A percentile compares a stretch with the other conserved stretches of the same genome.
phyloP scores from a whole-genome alignment of 176 grass and related monocot species.

The Phoenix dactylifera region DNA sequence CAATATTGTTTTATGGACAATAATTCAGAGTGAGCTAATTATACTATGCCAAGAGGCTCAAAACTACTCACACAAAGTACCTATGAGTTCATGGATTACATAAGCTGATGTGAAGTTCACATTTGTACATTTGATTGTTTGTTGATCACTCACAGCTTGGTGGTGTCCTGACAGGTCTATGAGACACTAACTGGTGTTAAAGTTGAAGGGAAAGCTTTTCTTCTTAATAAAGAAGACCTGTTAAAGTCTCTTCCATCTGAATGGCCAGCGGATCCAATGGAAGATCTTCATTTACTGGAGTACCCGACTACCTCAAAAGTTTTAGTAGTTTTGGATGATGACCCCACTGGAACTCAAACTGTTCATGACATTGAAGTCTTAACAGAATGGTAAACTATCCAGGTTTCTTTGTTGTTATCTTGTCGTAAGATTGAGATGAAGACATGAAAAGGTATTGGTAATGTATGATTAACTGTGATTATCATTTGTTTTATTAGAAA shows the following conservation, averaged over 20 bases:
- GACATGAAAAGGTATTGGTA: too few relatives aligned
- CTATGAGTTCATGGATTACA: too few relatives aligned
- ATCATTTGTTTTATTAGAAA: too few relatives aligned
- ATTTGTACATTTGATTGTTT: too few relatives aligned
- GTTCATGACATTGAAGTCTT: constrained; percentile 96
- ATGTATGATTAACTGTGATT: too few relatives aligned
- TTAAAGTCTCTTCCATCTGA: constrained; percentile 70
- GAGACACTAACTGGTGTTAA: constrained; percentile 87
- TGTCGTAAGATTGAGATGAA: too few relatives aligned
- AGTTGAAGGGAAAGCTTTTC: constrained; percentile 63
- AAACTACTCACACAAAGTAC: too few relatives aligned
- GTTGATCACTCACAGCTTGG: too few relatives aligned
- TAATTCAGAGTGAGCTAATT: too few relatives aligned
- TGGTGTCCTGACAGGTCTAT: constrained; percentile 50
- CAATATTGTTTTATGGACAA: too few relatives aligned
- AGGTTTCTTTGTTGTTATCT: not conserved
- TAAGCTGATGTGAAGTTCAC: too few relatives aligned
- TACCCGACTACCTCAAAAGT: constrained; percentile 53
- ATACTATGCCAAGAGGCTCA: too few relatives aligned
- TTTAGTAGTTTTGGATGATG: constrained; percentile 90
- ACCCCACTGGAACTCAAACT: constrained; percentile 96
- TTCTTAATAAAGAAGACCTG: constrained; percentile 59
- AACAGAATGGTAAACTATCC: constrained; percentile 71
- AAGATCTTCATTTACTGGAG: constrained; percentile 40
- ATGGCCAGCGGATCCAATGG: constrained; percentile 68